A percentile compares a stretch with the other conserved stretches of the same genome.
Conservation (phyloP, 1,139 yeast species). For the Yamadazyma jaroonii region DNA sequence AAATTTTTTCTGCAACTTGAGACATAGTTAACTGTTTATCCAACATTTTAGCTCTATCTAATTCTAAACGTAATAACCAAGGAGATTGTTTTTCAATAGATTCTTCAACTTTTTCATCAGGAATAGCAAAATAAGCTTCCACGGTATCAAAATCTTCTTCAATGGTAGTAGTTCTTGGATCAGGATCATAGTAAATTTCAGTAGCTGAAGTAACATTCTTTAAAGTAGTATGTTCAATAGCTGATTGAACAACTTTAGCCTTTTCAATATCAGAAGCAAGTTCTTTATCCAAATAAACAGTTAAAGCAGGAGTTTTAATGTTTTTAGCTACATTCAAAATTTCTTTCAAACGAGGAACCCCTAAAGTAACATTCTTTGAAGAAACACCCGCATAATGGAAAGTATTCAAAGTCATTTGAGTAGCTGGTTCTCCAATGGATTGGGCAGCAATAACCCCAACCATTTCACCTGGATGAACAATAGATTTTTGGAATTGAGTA, state of each 20-base stretch:
- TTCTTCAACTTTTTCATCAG: slow-evolving; percentile 95
- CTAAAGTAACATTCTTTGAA: slow-evolving; percentile 96
- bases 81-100: slow-evolving; percentile 94
- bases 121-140: slow-evolving; percentile 94
- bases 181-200: slow-evolving; percentile 96
- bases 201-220: slow-evolving; percentile 96
- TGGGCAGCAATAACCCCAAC: slow-evolving; percentile 99
- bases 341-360: slow-evolving; percentile 99
- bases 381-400: slow-evolving; percentile 99
- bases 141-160: slow-evolving; percentile 97
- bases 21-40: slow-evolving; percentile 98
- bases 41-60: slow-evolving; percentile 98
- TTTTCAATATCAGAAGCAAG: slow-evolving; percentile 85
- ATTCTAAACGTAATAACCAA: slow-evolving; percentile 93
- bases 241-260: slow-evolving; percentile 94
- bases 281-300: slow-evolving; percentile 81
- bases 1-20: slow-evolving; percentile 95
- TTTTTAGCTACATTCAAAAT: slow-evolving; percentile 97
- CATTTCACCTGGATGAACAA: slow-evolving; percentile 99
- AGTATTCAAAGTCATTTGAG: slow-evolving; percentile 98
- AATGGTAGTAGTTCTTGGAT: slow-evolving; percentile 92
- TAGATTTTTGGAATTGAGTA: slow-evolving; percentile 86
- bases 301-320: slow-evolving; percentile 97
- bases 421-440: slow-evolving; percentile 99
- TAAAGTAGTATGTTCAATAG: slow-evolving; percentile 93